Percentiles rank a stretch among this genome's conserved stretches.
Evolutionary conservation across 768 basidiomycete species (phyloP).

Genomic region (Tylopilus felleus): DNA sequence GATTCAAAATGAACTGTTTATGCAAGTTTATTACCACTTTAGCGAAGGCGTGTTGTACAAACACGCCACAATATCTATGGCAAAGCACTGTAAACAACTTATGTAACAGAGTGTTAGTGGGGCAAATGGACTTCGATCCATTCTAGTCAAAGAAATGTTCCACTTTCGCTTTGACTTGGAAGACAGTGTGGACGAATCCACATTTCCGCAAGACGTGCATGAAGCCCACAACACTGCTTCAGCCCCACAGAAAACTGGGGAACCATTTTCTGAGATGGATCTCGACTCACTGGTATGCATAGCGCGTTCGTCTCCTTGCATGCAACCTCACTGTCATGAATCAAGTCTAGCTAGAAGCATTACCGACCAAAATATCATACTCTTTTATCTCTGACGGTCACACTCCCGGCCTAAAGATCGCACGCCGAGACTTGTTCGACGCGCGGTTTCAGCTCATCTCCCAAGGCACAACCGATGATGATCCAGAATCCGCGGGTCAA

Average conservation of each 20-base stretch:
- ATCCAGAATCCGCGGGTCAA: conserved; percentile 27
- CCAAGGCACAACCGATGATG: conserved; percentile 40
- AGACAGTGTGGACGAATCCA: conserved; percentile 35
- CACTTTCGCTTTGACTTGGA: conserved; percentile 58
- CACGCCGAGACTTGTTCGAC: conserved; percentile 89
- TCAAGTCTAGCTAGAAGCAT: conserved; percentile 53
- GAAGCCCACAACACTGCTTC: not conserved
- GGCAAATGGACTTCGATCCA: not conserved
- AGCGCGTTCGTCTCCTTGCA: not conserved
- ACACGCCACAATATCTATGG: not conserved
- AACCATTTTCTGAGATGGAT: conserved; percentile 29
- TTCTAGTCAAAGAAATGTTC: conserved; percentile 29
- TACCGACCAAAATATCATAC: conserved; percentile 77
- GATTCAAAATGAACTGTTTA: not conserved
- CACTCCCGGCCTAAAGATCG: conserved; percentile 36
- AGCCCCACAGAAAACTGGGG: not conserved
- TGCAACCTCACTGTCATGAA: conserved; percentile 7
- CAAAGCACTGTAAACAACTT: not conserved
- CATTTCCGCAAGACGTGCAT: conserved; percentile 4
- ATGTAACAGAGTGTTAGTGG: not conserved
- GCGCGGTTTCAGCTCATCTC: conserved; percentile 92
- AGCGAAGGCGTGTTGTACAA: not conserved
- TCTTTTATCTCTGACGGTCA: conserved; percentile 54
- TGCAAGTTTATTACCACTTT: not conserved
- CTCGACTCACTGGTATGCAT: conserved; percentile 32